Percentiles rank a stretch among this genome's conserved stretches.
Conservation (phyloP, 495 filamentous ascomycete species). For the Tuber calosporum region DNA sequence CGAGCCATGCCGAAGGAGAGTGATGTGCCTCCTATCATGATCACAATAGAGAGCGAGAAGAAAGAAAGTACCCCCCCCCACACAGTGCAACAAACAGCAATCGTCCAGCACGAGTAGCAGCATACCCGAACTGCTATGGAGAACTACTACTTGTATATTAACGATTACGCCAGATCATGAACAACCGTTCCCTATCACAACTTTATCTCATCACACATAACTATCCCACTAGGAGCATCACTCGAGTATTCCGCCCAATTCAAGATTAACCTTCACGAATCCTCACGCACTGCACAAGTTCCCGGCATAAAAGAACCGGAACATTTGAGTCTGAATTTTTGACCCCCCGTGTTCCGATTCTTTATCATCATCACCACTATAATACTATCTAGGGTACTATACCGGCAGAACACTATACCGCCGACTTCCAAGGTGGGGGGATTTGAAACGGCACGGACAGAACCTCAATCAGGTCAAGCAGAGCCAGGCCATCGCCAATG, state of each 20-base stretch:
- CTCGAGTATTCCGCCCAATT: not conserved
- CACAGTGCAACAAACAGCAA: not conserved
- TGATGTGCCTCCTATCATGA: not conserved
- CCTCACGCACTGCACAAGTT: not conserved
- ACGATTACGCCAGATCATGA: not conserved
- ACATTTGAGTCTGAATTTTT: too few relatives aligned
- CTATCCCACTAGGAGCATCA: not conserved
- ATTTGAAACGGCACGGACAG: not conserved
- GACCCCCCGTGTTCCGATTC: not conserved
- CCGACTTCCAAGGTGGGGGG: not conserved
- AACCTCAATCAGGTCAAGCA: constrained; percentile 1
- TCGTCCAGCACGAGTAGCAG: not conserved
- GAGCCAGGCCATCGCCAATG: not conserved
- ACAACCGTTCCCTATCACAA: not conserved
- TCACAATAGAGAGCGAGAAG: not conserved
- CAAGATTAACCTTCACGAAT: constrained; percentile 1
- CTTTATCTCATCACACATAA: not conserved
- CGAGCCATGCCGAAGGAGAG: not conserved
- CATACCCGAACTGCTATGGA: not conserved
- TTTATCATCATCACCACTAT: not conserved
- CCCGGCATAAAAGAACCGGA: too few relatives aligned
- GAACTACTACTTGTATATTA: not conserved
- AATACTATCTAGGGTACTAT: not conserved
- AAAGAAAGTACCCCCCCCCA: not conserved
- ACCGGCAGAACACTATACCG: not conserved